Evolutionary conservation across 257 asterid species (phyloP).

Genomic region (Nicotiana attenuata): DNA sequence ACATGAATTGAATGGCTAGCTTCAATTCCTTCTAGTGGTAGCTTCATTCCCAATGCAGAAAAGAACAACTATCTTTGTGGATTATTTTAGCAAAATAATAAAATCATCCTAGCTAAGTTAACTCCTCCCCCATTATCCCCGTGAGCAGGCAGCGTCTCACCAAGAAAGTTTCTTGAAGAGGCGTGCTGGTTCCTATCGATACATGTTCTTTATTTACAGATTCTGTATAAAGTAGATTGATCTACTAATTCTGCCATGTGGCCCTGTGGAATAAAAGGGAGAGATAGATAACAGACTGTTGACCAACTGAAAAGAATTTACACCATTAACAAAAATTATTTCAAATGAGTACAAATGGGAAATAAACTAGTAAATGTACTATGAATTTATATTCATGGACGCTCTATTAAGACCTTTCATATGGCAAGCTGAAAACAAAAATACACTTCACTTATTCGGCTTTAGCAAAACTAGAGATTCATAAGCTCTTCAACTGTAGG

Average conservation of each 20-base stretch:
- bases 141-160: neutral
- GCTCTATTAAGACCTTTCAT: slow-evolving; percentile 7
- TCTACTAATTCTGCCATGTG: slow-evolving; percentile 8
- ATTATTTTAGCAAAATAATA: slow-evolving; percentile 30
- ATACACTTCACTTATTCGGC: too few species aligned
- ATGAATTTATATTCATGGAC: neutral
- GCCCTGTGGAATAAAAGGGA: neutral
- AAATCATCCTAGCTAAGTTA: slow-evolving; percentile 28
- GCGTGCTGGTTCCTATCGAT: neutral
- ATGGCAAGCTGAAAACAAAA: neutral
- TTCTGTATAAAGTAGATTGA: slow-evolving; percentile 2
- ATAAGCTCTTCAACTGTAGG: neutral
- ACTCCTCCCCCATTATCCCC: slow-evolving; percentile 16
- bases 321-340: slow-evolving; percentile 3
- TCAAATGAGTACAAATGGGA: slow-evolving; percentile 8
- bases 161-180: neutral
- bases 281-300: slow-evolving; percentile 15
- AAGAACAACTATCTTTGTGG: slow-evolving; percentile 25
- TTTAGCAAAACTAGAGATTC: too few species aligned
- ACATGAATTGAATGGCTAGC: slow-evolving; percentile 25
- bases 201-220: slow-evolving; percentile 10
- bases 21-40: neutral
- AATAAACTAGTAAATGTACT: neutral
- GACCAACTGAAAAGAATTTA: neutral
- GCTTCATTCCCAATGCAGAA: neutral